phyloP scores from a whole-genome alignment of 192 early-diverging fungal species.

The Spinellus fusiger region DNA sequence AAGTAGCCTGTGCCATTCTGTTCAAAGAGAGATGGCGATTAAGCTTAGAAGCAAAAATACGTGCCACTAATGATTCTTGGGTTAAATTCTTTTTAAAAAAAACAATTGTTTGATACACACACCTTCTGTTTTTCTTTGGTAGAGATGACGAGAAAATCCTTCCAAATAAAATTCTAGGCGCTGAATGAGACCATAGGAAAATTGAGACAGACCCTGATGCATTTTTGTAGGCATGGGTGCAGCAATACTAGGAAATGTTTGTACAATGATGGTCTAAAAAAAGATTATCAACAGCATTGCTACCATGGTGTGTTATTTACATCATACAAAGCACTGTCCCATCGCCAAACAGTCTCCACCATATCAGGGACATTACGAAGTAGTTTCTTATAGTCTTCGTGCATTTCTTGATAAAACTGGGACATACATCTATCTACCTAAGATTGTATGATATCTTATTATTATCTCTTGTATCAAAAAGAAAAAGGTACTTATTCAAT shows the following conservation, averaged over 20 bases:
- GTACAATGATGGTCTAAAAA: slow-evolving; percentile 21
- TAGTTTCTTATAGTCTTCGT: not conserved
- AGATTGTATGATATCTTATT: no score
- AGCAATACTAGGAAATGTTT: slow-evolving; percentile 7
- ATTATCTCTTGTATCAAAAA: no score
- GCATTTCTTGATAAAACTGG: slow-evolving; percentile 13
- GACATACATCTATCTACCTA: not conserved
- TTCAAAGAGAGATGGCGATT: slow-evolving; percentile 40
- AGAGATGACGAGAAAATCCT: slow-evolving; percentile 11
- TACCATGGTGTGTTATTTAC: slow-evolving; percentile 31
- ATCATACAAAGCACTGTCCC: slow-evolving; percentile 46
- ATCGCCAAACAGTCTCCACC: slow-evolving; percentile 41
- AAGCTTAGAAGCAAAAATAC: slow-evolving; percentile 40
- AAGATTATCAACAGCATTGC: slow-evolving; percentile 30
- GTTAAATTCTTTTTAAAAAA: slow-evolving; percentile 8
- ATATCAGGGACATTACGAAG: slow-evolving; percentile 27
- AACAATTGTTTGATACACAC: not conserved
- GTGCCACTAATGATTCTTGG: slow-evolving; percentile 31
- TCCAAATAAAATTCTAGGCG: slow-evolving; percentile 2
- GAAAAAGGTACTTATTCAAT: not conserved
- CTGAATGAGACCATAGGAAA: not conserved
- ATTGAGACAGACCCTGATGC: slow-evolving; percentile 6
- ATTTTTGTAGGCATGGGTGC: not conserved
- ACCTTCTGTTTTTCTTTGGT: slow-evolving; percentile 26
- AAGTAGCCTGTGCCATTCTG: slow-evolving; percentile 34